These are phyloP conservation scores for Vickermania spadyakhi DNA, from an alignment of 208 protist species.

Conservation along the genomic window DNA sequence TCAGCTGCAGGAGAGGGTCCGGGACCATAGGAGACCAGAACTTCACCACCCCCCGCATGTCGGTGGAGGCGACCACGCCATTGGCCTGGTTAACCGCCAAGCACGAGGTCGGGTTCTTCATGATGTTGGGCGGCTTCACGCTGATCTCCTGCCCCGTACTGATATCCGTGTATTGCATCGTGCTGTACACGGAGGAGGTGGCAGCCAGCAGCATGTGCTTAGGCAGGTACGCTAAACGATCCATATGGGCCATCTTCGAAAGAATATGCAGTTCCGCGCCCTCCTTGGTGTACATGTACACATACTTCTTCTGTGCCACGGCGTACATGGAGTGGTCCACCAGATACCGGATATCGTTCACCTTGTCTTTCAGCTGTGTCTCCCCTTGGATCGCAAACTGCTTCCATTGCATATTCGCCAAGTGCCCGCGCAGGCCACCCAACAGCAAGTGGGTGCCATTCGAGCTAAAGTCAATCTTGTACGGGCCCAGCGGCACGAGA, in stretches of 20 bases:
- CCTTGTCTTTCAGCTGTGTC: conserved; percentile 89
- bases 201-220: conserved; percentile 96
- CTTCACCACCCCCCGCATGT: conserved; percentile 91
- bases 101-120: conserved; percentile 73
- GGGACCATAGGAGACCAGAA: conserved; percentile 95
- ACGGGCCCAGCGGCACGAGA: conserved; percentile 92
- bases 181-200: conserved; percentile 71
- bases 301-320: conserved; percentile 98
- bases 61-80: conserved; percentile 89
- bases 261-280: conserved; percentile 97
- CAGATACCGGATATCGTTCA: conserved; percentile 93
- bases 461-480: conserved; percentile 89
- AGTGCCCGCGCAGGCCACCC: conserved; percentile 93
- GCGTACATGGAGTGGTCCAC: conserved; percentile 98
- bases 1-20: conserved; percentile 94
- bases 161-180: conserved; percentile 93
- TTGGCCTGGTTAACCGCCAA: conserved; percentile 92
- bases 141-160: conserved; percentile 90
- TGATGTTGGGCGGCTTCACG: conserved; percentile 63
- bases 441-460: conserved; percentile 93
- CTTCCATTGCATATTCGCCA: conserved; percentile 94
- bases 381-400: conserved; percentile 88
- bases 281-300: conserved; percentile 98
- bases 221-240: conserved; percentile 92
- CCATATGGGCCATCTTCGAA: conserved; percentile 91